These are phyloP conservation scores for Penicillium sp. DNA, from an alignment of 2,329 filamentous ascomycete genomes.

Conservation along the genomic window DNA sequence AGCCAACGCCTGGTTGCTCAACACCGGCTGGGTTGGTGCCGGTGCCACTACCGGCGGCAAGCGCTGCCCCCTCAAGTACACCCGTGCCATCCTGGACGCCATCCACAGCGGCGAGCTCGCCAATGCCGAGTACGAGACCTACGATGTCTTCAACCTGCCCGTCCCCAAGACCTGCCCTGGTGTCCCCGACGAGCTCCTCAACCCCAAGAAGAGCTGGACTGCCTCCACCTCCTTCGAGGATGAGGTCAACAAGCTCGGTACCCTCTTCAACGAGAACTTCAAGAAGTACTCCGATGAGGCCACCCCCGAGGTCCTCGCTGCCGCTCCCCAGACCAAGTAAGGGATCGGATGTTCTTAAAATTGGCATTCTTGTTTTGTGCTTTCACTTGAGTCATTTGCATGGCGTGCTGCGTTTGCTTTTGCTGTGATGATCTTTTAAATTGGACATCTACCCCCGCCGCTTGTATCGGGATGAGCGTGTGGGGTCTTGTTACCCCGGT, in stretches of 20 bases:
- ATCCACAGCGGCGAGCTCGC: constrained; percentile 97
- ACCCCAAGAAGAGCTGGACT: constrained; percentile 91
- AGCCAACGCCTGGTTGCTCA: constrained; percentile 95
- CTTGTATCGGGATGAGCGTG: constrained; percentile 24
- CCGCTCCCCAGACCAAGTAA: constrained; percentile 38
- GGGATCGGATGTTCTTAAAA: constrained; percentile 16
- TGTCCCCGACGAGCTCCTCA: constrained; percentile 88
- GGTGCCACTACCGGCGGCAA: constrained; percentile 88
- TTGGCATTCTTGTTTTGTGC: constrained; percentile 24
- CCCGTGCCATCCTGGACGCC: constrained; percentile 93
- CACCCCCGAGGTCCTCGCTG: constrained; percentile 70
- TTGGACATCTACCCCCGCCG: constrained; percentile 12
- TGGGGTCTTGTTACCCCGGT: constrained; percentile 15
- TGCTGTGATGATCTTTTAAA: constrained; percentile 11
- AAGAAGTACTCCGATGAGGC: constrained; percentile 88
- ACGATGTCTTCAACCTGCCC: constrained; percentile 93
- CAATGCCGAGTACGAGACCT: constrained; percentile 88
- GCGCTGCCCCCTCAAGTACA: constrained; percentile 98
- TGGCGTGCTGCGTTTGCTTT: constrained; percentile 30
- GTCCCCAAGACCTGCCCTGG: constrained; percentile 90
- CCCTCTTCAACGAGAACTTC: constrained; percentile 95
- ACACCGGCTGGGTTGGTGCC: constrained; percentile 96
- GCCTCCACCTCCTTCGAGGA: constrained; percentile 75
- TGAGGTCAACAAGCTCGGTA: constrained; percentile 87
- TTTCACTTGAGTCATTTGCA: constrained; percentile 30